A percentile compares a stretch with the other conserved stretches of the same genome.
phyloP scores from a whole-genome alignment of 1,284 basidiomycete species.

The Apiotrichum brassicae region DNA sequence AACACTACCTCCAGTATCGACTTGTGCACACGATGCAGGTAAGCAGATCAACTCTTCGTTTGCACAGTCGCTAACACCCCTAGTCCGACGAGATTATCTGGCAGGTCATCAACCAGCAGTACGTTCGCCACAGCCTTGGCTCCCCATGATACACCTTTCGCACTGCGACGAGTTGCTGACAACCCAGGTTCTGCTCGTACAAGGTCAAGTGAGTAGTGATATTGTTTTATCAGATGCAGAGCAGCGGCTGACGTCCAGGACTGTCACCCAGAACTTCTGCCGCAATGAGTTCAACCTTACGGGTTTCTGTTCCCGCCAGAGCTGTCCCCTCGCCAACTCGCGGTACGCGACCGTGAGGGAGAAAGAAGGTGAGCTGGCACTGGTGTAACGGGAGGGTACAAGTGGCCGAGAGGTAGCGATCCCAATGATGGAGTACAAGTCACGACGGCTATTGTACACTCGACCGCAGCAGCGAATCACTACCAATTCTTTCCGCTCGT shows the following conservation, averaged over 20 bases:
- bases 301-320: conserved; percentile 92
- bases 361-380: conserved; percentile 78
- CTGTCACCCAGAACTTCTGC: conserved; percentile 93
- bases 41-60: conserved; percentile 5
- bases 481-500: too few species aligned
- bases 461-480: too few species aligned
- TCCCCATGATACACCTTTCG: background rate
- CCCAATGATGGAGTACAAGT: too few species aligned
- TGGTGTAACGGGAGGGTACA: too few species aligned
- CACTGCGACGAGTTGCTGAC: too few species aligned
- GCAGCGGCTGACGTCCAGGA: conserved; percentile 52
- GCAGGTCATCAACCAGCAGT: conserved; percentile 86
- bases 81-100: conserved; percentile 94
- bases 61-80: conserved; percentile 32
- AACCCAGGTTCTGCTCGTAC: conserved; percentile 69
- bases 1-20: background rate
- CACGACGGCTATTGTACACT: too few species aligned
- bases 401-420: too few species aligned
- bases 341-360: conserved; percentile 96
- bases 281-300: conserved; percentile 98
- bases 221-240: too few species aligned
- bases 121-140: conserved; percentile 13
- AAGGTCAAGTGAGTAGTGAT: conserved; percentile 94
- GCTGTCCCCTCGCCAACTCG: conserved; percentile 94
- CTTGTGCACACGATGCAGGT: conserved; percentile 35